A percentile compares a stretch with the other conserved stretches of the same genome.
Conservation (phyloP, 78 protist species). For the Monosiga brevicollis region DNA sequence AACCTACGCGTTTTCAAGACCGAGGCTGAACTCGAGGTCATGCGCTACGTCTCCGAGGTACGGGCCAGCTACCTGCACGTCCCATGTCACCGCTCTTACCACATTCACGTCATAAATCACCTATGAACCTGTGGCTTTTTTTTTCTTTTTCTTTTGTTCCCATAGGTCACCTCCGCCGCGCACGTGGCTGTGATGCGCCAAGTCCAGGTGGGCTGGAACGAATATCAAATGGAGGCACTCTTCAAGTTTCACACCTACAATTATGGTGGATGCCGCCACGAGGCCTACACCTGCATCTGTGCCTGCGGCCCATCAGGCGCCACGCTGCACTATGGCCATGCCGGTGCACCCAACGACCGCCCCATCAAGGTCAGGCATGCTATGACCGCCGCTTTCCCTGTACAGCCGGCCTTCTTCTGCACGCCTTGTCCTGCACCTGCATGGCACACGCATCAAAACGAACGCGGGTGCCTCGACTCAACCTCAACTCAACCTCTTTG, state of each 20-base stretch:
- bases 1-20: conserved; percentile 59
- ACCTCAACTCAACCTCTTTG: too few species aligned
- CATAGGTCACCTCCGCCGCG: conserved; percentile 25
- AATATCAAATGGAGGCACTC: conserved; percentile 48
- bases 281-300: conserved; percentile 59
- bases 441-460: too few species aligned
- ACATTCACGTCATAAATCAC: too few species aligned
- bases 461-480: too few species aligned
- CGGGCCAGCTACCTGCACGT: too few species aligned
- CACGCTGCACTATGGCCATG: conserved; percentile 65
- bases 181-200: conserved; percentile 46
- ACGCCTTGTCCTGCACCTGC: too few species aligned
- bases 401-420: too few species aligned
- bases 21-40: conserved; percentile 39
- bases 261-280: conserved; percentile 41
- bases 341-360: conserved; percentile 41
- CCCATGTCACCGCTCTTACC: too few species aligned
- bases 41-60: conserved; percentile 34
- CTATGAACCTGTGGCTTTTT: too few species aligned
- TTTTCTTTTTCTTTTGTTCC: neutral
- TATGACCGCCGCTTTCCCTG: neutral
- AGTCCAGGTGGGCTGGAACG: conserved; percentile 1
- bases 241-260: conserved; percentile 41
- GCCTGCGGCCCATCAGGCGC: conserved; percentile 45
- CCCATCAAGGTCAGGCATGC: neutral